Conservation (phyloP, 495 filamentous ascomycete genomes). For the Daldinia grandis region DNA sequence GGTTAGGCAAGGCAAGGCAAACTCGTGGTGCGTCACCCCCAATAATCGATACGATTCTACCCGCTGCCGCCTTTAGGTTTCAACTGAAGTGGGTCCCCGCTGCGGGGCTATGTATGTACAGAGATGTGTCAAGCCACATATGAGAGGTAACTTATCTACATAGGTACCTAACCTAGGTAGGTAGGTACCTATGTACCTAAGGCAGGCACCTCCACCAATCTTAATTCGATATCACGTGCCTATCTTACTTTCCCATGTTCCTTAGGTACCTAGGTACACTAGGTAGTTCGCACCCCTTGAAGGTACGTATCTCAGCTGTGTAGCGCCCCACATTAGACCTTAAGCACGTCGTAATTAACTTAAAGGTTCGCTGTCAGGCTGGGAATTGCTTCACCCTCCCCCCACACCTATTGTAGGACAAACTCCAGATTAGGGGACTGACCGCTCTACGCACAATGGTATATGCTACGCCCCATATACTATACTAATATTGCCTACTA, state of each 20-base stretch:
- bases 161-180: no score
- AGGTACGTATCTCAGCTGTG: not conserved
- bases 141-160: no score
- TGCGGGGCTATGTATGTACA: not conserved
- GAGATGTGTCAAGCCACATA: conserved; percentile 5
- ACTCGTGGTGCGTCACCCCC: conserved; percentile 44
- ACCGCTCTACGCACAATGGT: conserved; percentile 34
- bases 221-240: not conserved
- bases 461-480: not conserved
- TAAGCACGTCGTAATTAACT: not conserved
- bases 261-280: no score
- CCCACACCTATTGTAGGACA: conserved; percentile 17
- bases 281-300: no score
- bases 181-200: no score
- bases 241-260: no score
- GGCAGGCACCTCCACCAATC: not conserved
- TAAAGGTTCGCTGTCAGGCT: conserved; percentile 17
- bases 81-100: conserved; percentile 12
- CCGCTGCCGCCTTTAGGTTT: conserved; percentile 14
- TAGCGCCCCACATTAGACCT: conserved; percentile 23
- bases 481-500: conserved; percentile 7
- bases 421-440: conserved; percentile 13
- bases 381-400: conserved; percentile 39
- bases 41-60: conserved; percentile 39
- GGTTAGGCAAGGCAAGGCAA: conserved; percentile 34